These are phyloP conservation scores for Ophiocordyceps sinensis DNA, from an alignment of 2,329 filamentous ascomycete species.

Conservation along the genomic window DNA sequence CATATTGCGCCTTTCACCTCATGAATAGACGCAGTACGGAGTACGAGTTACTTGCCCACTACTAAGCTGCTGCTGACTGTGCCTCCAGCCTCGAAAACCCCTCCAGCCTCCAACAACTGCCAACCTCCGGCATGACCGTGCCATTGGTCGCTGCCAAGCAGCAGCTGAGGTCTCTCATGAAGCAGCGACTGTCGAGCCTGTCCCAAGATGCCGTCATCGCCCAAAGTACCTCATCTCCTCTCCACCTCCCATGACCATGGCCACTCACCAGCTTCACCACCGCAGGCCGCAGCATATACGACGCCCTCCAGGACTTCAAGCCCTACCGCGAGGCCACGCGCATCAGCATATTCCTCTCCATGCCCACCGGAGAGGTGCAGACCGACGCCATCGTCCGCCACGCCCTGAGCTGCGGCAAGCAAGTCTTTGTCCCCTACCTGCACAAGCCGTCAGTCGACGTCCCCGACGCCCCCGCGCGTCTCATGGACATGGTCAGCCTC, in stretches of 20 bases:
- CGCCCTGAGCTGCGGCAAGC: conserved; percentile 62
- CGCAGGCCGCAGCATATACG: conserved; percentile 50
- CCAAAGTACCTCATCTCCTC: conserved; percentile 46
- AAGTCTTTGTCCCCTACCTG: conserved; percentile 85
- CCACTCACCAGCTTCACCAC: not conserved
- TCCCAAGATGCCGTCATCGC: conserved; percentile 43
- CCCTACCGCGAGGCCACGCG: conserved; percentile 63
- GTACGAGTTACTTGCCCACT: too few relatives aligned
- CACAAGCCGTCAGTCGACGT: conserved; percentile 41
- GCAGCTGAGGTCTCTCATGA: conserved; percentile 58
- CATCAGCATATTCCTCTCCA: conserved; percentile 83
- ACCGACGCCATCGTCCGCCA: conserved; percentile 71
- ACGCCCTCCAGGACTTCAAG: conserved; percentile 48
- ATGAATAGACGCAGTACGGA: too few relatives aligned
- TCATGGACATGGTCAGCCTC: conserved; percentile 94
- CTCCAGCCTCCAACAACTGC: not conserved
- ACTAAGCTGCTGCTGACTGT: too few relatives aligned
- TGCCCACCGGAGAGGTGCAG: conserved; percentile 77
- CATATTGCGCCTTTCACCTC: too few relatives aligned
- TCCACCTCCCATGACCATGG: not conserved
- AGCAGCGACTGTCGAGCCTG: conserved; percentile 46
- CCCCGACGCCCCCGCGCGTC: conserved; percentile 39
- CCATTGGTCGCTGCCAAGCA: conserved; percentile 55
- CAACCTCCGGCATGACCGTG: conserved; percentile 29
- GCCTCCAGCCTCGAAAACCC: too few relatives aligned